Conservation (phyloP, 805 yeast genomes). For the Spathaspora hagerdaliae region DNA sequence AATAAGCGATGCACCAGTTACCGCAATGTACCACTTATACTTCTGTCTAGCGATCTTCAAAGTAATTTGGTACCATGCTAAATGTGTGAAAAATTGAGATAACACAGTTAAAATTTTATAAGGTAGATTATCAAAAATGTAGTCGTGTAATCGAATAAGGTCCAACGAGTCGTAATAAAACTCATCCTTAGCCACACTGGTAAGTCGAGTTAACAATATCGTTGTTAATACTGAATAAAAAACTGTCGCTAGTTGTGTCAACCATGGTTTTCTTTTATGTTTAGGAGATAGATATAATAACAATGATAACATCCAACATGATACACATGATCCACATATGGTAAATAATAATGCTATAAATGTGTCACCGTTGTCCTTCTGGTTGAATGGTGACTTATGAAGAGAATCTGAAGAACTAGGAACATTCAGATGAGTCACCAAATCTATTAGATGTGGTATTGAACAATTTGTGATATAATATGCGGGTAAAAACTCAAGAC, state of each 20-base stretch:
- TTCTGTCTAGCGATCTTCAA: conserved; percentile 27
- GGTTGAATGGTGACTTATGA: conserved; percentile 20
- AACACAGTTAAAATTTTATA: conserved; percentile 39
- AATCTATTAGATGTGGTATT: conserved; percentile 18
- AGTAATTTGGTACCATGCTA: conserved; percentile 55
- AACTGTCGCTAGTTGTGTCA: conserved; percentile 56
- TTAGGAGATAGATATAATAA: conserved; percentile 49
- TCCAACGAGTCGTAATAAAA: conserved; percentile 53
- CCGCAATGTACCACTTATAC: conserved; percentile 23
- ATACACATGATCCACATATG: conserved; percentile 51
- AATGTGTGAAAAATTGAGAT: conserved; percentile 40
- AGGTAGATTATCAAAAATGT: conserved; percentile 32
- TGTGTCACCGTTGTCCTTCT: conserved; percentile 35
- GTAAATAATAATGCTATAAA: conserved; percentile 47
- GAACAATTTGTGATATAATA: conserved; percentile 48
- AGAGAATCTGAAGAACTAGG: neutral
- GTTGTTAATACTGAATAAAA: conserved; percentile 54
- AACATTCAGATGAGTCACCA: conserved; percentile 2
- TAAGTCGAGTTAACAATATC: conserved; percentile 43
- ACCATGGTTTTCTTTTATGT: conserved; percentile 51
- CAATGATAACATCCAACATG: conserved; percentile 68
- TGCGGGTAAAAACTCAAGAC: conserved; percentile 29
- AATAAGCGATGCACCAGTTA: conserved; percentile 27
- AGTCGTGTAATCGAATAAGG: conserved; percentile 33
- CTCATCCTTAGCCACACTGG: conserved; percentile 45